Conservation (phyloP, 2,329 filamentous ascomycete species). For the Trichoderma cornu-damae region DNA sequence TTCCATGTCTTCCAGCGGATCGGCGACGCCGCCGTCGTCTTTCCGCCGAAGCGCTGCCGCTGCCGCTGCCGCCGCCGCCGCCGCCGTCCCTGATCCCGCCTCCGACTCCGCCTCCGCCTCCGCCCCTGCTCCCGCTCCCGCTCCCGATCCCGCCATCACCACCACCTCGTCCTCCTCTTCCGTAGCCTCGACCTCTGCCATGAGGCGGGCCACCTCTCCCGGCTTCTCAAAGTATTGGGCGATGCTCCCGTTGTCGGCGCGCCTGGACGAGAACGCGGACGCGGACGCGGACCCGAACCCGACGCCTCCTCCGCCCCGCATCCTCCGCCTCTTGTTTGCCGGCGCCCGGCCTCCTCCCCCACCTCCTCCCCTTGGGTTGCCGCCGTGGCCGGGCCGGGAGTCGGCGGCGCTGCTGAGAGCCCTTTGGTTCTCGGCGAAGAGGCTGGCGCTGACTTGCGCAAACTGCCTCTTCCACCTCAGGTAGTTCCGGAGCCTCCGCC, state of each 20-base stretch:
- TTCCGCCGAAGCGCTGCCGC: slow-evolving; percentile 66
- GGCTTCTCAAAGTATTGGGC: slow-evolving; percentile 77
- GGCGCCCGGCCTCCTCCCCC: slow-evolving; percentile 60
- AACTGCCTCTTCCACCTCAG: slow-evolving; percentile 88
- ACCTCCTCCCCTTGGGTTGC: slow-evolving; percentile 49
- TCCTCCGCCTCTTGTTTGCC: slow-evolving; percentile 76
- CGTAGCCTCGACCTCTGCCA: slow-evolving; percentile 77
- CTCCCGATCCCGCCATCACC: no score
- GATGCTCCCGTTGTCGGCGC: slow-evolving; percentile 69
- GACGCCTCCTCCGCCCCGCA: slow-evolving; percentile 69
- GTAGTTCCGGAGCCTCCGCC: slow-evolving; percentile 78
- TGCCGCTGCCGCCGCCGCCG: slow-evolving; percentile 75
- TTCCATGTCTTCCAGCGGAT: slow-evolving; percentile 86
- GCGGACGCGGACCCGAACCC: slow-evolving; percentile 41
- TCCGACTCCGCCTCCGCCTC: no score
- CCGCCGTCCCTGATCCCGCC: no score
- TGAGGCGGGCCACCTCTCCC: slow-evolving; percentile 71
- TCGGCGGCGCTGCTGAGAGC: slow-evolving; percentile 64
- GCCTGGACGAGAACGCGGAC: slow-evolving; percentile 42
- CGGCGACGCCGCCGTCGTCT: slow-evolving; percentile 64
- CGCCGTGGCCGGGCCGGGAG: slow-evolving; percentile 41
- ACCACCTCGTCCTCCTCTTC: no score
- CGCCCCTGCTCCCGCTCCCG: no score
- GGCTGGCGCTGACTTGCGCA: slow-evolving; percentile 70
- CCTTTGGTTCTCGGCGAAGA: slow-evolving; percentile 77